Evolutionary conservation across 352 stramenopile species (phyloP), one percentile per base, ranked within the genome.

Genomic region (Thalassiosira mediterranea): DNA sequence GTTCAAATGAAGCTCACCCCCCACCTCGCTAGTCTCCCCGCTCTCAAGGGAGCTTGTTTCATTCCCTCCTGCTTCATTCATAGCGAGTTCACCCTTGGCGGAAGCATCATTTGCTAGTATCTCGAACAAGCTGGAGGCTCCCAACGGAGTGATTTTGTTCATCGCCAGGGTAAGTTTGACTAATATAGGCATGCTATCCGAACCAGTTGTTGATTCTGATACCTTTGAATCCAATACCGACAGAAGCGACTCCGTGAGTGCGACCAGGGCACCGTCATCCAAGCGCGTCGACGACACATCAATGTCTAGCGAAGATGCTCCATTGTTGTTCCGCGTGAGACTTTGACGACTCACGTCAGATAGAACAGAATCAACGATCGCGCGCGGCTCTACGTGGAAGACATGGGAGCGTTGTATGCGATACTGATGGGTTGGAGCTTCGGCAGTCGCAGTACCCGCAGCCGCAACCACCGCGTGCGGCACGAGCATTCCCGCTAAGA

Each of bases 81-180:
- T n/a, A n/a, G n/a, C n/a, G n/a, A n/a, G n/a, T n/a, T n/a, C n/a
- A n/a, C n/a, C n/a, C n/a, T n/a, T n/a, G n/a, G n/a, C n/a, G n/a
- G n/a, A n/a, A n/a, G n/a, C n/a, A n/a, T n/a, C 37, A n/a, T 57
- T 26, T 37, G 72, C 25, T 19, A 86, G 54, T 32, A 54, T 25
- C 59, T 83, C 58, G 31, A 87, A 46, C 25, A 87, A 38, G 13
- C 58, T 69, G 2, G 60, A 79, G 26, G 52, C 77, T 34, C 84
- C 77, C 5, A 51, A 32, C n/a, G 74, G 66, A 37, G 80, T 80
- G 23, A 79, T 59, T 32, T 79, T 71, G 71, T 90, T 90, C 31
- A 77, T 79, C 48, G 49, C 38, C 25, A 82, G 21, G 17, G 37
- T 38, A 46, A 82, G 73, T 7, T 70, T 77, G 1, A 82, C 23